Base-by-base conservation (phyloP, 495 filamentous ascomycete genomes). In the Xylaria scruposa region DNA sequence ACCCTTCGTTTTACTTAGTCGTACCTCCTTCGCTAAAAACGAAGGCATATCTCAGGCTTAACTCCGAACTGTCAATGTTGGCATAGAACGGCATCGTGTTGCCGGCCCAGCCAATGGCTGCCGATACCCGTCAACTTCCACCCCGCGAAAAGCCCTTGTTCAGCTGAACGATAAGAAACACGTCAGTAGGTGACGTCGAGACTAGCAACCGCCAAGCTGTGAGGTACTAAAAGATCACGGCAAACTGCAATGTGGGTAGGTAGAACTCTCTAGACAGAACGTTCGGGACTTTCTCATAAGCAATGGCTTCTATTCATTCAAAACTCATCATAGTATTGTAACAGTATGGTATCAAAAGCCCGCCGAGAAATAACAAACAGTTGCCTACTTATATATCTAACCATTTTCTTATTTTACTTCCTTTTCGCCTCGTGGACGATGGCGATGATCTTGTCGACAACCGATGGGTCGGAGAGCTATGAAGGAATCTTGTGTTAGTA, bases 361-460 rank as follows among this genome's bases (percentile, higher is more conserved):
- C 61, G 70, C 46, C 62, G 15, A 26, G 19, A 70, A 63, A 56
- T 44, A 47, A 31, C 47, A 24, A 70, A 70, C 21, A 70, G 59
- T 61, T 62, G 68, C 68, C 36, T 46, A 49, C 47, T 47, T 51
- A 54, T 56, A 47, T 31, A 26, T 38, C 24, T 66, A 49, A 26
- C 8, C 70, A 59, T 46, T 62, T 59, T 66, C 8, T 66, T 46
- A 21, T 71, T 71, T 81, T 83, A 86, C 77, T 87, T 86, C 79
- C 83, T 85, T 78, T 78, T 81, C 33, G 83, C 73, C 19, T 83
- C 86, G 72, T 97, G 92, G 51, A 97, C 94, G 33, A 85, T 88
- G 59, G 86, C 81, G 76, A 98, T 97, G 81, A 99, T 98, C 82
- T 91, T 93, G 38, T 93, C 91, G 21, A 99, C 94, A 29, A 98